Conservation (phyloP, 2,329 filamentous ascomycete species). For the Aspergillus eucalypticola region DNA sequence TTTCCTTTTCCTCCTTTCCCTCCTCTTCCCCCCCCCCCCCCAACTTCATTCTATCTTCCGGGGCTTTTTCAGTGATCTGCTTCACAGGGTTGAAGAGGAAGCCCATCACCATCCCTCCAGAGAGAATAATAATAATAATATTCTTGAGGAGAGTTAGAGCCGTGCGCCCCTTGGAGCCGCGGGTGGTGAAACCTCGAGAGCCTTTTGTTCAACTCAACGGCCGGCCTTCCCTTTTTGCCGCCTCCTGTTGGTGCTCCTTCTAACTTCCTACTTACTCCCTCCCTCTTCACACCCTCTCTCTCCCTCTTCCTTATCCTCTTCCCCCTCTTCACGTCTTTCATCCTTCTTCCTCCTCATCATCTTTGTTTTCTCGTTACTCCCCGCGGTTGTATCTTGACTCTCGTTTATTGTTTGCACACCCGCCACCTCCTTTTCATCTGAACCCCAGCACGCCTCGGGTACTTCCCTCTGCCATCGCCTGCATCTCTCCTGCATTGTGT, state of each 20-base stretch:
- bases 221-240: conserved; percentile 3
- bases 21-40: too few relatives aligned
- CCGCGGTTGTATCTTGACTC: background rate
- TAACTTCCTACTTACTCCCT: conserved; percentile 8
- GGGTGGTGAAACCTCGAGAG: conserved; percentile 6
- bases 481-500: background rate
- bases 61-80: too few relatives aligned
- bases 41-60: too few relatives aligned
- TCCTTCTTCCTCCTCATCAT: conserved; percentile 7
- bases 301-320: conserved; percentile 14
- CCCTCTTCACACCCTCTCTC: conserved; percentile 11
- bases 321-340: conserved; percentile 15
- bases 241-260: conserved; percentile 18
- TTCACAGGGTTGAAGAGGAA: too few relatives aligned
- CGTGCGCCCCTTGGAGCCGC: conserved; percentile 1
- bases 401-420: background rate
- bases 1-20: too few relatives aligned
- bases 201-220: background rate
- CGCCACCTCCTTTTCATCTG: background rate
- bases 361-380: background rate
- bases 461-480: background rate
- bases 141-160: background rate
- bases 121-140: too few relatives aligned
- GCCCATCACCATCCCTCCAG: too few relatives aligned
- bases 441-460: background rate